A percentile compares a stretch with the other conserved stretches of the same genome.
Evolutionary conservation across 495 filamentous ascomycete genomes (phyloP).

Genomic region (Podospora pseudopauciseta): DNA sequence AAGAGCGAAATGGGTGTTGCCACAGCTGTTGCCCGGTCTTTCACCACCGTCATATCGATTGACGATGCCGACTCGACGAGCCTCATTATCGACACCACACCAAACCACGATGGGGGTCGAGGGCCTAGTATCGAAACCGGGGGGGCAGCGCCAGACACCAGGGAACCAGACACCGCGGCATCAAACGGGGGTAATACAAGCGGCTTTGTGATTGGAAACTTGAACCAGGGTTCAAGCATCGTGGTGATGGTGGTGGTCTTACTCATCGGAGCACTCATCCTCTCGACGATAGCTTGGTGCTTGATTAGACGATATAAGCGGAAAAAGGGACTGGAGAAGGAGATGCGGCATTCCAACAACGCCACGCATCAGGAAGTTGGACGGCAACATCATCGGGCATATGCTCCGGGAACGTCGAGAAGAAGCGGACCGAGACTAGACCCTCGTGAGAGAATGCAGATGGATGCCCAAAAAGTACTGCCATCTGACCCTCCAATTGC

Average conservation of each 20-base stretch:
- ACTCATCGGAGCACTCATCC: slow-evolving; percentile 28
- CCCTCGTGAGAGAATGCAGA: not conserved
- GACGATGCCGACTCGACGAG: not conserved
- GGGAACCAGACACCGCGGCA: not conserved
- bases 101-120: not conserved
- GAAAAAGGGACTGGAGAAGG: slow-evolving; percentile 4
- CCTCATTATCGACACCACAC: slow-evolving; percentile 13
- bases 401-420: not conserved
- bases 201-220: slow-evolving; percentile 1
- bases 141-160: not conserved
- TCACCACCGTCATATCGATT: not conserved
- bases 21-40: not conserved
- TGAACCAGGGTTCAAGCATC: slow-evolving; percentile 26
- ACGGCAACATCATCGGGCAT: not conserved
- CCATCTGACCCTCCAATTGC: not conserved
- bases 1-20: not conserved
- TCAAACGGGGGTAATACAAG: not conserved
- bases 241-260: slow-evolving; percentile 33
- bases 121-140: slow-evolving; percentile 7
- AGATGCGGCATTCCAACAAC: not conserved
- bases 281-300: slow-evolving; percentile 24
- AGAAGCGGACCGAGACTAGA: not conserved
- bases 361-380: not conserved
- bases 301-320: slow-evolving; percentile 29
- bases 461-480: not conserved